Evolutionary conservation across 2,329 filamentous ascomycete species (phyloP).

Genomic region (Aspergillus tamarii): DNA sequence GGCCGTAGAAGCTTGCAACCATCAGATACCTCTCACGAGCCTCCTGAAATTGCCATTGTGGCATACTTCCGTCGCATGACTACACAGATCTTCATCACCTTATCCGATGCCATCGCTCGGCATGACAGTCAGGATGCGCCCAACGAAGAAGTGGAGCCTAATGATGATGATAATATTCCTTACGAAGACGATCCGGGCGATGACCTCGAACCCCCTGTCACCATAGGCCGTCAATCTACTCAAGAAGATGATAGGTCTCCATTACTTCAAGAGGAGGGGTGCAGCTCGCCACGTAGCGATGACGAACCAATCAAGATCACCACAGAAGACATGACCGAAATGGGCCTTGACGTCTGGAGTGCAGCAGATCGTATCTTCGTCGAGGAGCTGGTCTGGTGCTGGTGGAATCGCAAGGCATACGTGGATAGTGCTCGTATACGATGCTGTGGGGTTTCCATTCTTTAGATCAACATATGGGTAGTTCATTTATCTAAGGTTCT

Average conservation of each 20-base stretch:
- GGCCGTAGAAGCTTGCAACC: conserved; percentile 31
- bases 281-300: conserved; percentile 2
- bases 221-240: conserved; percentile 29
- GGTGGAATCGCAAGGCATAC: conserved; percentile 49
- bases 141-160: conserved; percentile 25
- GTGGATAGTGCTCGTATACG: conserved; percentile 49
- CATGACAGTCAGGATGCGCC: conserved; percentile 32
- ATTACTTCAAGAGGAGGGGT: conserved; percentile 20
- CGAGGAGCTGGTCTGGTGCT: conserved; percentile 48
- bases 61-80: conserved; percentile 55
- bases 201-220: conserved; percentile 25
- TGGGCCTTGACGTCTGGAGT: conserved; percentile 56
- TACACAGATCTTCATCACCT: conserved; percentile 48
- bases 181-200: conserved; percentile 31
- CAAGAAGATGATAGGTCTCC: conserved; percentile 33
- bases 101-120: conserved; percentile 48
- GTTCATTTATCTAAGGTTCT: background rate
- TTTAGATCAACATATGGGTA: conserved; percentile 27
- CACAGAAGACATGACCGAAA: conserved; percentile 49
- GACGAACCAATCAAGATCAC: conserved; percentile 41
- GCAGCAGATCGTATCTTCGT: conserved; percentile 50
- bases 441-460: conserved; percentile 52
- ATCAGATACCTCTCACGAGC: conserved; percentile 36
- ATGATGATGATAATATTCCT: conserved; percentile 19
- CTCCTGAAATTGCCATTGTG: conserved; percentile 51